Conservation (phyloP, 164 flowering plant species). For the Aristolochia fimbriata region DNA sequence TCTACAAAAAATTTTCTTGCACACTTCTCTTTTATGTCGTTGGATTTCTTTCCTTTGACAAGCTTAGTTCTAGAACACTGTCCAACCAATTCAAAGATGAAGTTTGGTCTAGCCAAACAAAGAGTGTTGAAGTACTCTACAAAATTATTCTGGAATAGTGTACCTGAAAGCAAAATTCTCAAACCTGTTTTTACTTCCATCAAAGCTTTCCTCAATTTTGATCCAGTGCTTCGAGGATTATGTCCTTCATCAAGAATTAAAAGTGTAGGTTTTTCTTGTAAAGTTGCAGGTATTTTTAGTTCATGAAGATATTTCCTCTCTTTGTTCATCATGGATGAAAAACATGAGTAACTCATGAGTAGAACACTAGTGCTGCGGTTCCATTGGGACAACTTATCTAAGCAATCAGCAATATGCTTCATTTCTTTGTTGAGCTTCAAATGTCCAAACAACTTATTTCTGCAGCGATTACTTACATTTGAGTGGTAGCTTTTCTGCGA, state of each 20-base stretch:
- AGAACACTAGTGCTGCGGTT: conserved; percentile 83
- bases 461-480: conserved; percentile 12
- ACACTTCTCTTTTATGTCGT: conserved; percentile 34
- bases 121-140: conserved; percentile 93
- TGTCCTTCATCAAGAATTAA: conserved; percentile 92
- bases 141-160: conserved; percentile 85
- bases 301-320: conserved; percentile 44
- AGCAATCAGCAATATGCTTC: conserved; percentile 68
- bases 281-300: conserved; percentile 52
- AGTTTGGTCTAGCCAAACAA: conserved; percentile 72
- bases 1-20: conserved; percentile 75
- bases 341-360: conserved; percentile 86
- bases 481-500: conserved; percentile 36
- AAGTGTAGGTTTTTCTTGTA: conserved; percentile 72
- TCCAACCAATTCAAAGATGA: conserved; percentile 56
- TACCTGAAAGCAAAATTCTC: conserved; percentile 83
- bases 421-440: conserved; percentile 42
- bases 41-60: conserved; percentile 20
- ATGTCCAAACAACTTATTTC: conserved; percentile 22
- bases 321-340: conserved; percentile 56
- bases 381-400: conserved; percentile 82
- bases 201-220: conserved; percentile 67
- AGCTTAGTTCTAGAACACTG: conserved; percentile 25
- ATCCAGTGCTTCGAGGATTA: conserved; percentile 87
- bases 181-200: conserved; percentile 74